Percentiles rank a stretch among this genome's conserved stretches.
Conservation (phyloP, 1,284 basidiomycete genomes). For the Cryptococcus floricola region DNA sequence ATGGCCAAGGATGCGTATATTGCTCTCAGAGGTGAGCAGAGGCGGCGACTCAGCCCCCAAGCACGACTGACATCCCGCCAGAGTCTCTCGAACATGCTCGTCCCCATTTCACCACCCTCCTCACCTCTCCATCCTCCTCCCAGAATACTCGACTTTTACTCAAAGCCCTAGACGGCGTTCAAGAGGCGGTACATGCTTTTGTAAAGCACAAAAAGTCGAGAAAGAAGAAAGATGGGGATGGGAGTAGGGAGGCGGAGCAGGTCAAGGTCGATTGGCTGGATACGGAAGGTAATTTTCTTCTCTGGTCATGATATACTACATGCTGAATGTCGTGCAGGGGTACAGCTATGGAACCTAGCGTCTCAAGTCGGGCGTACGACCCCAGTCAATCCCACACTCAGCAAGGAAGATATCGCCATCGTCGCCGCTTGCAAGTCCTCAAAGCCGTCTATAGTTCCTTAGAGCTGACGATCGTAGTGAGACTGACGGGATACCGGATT, state of each 20-base stretch:
- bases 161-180: background rate
- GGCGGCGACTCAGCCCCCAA: background rate
- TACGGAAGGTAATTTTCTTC: background rate
- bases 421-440: background rate
- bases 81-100: slow-evolving; percentile 1
- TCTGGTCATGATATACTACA: background rate
- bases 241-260: background rate
- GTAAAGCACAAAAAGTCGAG: background rate
- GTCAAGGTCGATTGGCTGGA: slow-evolving; percentile 3
- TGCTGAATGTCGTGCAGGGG: background rate
- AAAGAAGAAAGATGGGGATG: slow-evolving; percentile 1
- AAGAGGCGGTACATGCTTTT: background rate
- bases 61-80: background rate
- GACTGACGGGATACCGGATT: background rate
- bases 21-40: background rate
- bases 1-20: background rate
- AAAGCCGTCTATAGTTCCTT: background rate
- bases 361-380: background rate
- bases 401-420: slow-evolving; percentile 1
- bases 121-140: background rate
- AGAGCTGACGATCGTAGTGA: background rate
- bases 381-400: background rate
- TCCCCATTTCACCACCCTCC: background rate
- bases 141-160: background rate
- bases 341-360: slow-evolving; percentile 2